Conservation (phyloP, 495 filamentous ascomycete genomes). For the Neurospora intermedia region DNA sequence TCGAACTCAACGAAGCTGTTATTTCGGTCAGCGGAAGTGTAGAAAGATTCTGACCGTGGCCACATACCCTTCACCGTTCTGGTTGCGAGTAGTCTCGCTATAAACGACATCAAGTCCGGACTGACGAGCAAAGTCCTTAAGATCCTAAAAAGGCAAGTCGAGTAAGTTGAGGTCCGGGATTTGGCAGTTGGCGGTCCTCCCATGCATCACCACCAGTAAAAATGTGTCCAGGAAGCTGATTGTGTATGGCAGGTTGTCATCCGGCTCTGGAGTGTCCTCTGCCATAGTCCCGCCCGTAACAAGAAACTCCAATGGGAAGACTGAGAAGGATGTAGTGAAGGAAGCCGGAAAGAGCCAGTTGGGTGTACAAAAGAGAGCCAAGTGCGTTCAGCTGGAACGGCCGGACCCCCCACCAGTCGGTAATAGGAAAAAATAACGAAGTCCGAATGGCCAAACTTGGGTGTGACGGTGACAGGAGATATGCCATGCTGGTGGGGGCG, state of each 20-base stretch:
- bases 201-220: constrained; percentile 35
- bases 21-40: neutral
- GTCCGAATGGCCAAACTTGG: neutral
- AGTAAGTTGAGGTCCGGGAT: constrained; percentile 44
- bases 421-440: neutral
- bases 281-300: constrained; percentile 2
- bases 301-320: constrained; percentile 18
- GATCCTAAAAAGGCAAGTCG: constrained; percentile 67
- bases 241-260: constrained; percentile 11
- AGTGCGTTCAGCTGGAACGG: neutral
- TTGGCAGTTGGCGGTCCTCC: constrained; percentile 11
- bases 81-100: constrained; percentile 89
- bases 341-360: neutral
- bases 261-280: constrained; percentile 2
- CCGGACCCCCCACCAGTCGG: neutral
- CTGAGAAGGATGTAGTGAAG: neutral
- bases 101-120: constrained; percentile 97
- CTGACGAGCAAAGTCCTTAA: constrained; percentile 98
- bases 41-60: neutral
- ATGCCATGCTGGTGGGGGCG: neutral
- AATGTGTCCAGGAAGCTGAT: constrained; percentile 31
- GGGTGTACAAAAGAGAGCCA: neutral
- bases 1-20: constrained; percentile 95
- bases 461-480: neutral
- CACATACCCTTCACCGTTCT: constrained; percentile 84